Evolutionary conservation across 2,329 filamentous ascomycete genomes (phyloP), one percentile per base, ranked within the genome.

Genomic region (Trichoderma pleuroti): DNA sequence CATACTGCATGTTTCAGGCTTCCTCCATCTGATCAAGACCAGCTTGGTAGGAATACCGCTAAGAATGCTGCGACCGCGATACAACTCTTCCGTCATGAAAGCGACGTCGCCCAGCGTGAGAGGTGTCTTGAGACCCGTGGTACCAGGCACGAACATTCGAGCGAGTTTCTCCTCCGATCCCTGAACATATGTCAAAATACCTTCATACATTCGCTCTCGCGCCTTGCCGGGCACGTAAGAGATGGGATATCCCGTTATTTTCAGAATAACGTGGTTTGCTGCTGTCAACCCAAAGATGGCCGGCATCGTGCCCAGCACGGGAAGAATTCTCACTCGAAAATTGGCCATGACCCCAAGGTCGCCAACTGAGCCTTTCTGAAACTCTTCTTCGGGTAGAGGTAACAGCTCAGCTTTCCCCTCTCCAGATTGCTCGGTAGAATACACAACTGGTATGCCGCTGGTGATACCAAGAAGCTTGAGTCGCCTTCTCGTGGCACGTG

Each of bases 281-380:
- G 93, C 89, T 0, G 92, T 92, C 70, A 98, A 92, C 10, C 96
- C 96, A 79, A 99, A 99, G 1, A 98, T 91, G 3, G 96, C 95
- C 0, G 96, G 96, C 94, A 99, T 98, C 0, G 96, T 99, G 1
- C 96, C 96, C 4, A 99, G 83, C 0, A 99, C 96, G 0, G 96
- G 96, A 10, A 99, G 82, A 70, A 99, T 99, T n/a, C 96, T 88
- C 11, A 97, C 93, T 28, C 96, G 88, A 80, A 99, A 99, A 78
- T 97, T 94, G 1, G 94, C 92, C 64, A 99, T 86, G 0, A 97
- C 93, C 56, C 94, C 92, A 0, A 98, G 86, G 74, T 98, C 94
- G 30, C 92, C 91, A 0, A 98, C 93, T 21, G 90, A 86, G 21
- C 96, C 96, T 81, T 96, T 97, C 61, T 88, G 81, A 76, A 94